phyloP scores from a whole-genome alignment of 2,329 filamentous ascomycete species.

The Lachnellula occidentalis region DNA sequence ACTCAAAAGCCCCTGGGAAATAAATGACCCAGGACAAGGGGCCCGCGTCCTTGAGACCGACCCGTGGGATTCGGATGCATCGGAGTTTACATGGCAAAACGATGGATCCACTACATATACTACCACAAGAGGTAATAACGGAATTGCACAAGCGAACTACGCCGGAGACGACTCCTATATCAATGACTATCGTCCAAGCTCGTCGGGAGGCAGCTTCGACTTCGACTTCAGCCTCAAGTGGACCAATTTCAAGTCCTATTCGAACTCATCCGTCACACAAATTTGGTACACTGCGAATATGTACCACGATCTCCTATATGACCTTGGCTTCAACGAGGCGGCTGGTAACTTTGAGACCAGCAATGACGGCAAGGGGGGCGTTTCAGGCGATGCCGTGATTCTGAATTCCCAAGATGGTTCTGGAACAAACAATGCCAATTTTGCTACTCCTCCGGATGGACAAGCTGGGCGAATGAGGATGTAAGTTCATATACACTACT shows the following conservation, averaged over 20 bases:
- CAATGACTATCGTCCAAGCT: conserved; percentile 46
- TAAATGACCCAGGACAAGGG: conserved; percentile 49
- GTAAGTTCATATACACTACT: conserved; percentile 31
- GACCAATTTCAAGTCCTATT: conserved; percentile 38
- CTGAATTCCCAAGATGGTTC: conserved; percentile 52
- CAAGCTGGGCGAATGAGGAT: conserved; percentile 50
- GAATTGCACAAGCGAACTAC: conserved; percentile 48
- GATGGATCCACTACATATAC: conserved; percentile 45
- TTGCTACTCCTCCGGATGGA: conserved; percentile 49
- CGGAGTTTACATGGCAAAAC: conserved; percentile 48
- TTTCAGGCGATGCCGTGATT: conserved; percentile 47
- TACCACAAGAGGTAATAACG: conserved; percentile 55
- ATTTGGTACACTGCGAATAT: conserved; percentile 56
- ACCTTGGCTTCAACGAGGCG: conserved; percentile 50
- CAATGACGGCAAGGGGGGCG: conserved; percentile 49
- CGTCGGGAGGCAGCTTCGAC: conserved; percentile 38
- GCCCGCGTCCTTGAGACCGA: conserved; percentile 39
- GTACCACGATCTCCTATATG: conserved; percentile 54
- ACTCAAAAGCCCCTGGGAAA: conserved; percentile 41
- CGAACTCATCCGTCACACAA: conserved; percentile 51
- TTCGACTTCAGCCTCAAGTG: conserved; percentile 37
- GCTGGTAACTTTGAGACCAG: conserved; percentile 56
- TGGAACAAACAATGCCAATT: conserved; percentile 52
- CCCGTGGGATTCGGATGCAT: conserved; percentile 43
- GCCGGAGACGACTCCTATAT: conserved; percentile 39